Evolutionary conservation across 345 rosid genomes (phyloP).

Genomic region (Gossypium herbaceum): DNA sequence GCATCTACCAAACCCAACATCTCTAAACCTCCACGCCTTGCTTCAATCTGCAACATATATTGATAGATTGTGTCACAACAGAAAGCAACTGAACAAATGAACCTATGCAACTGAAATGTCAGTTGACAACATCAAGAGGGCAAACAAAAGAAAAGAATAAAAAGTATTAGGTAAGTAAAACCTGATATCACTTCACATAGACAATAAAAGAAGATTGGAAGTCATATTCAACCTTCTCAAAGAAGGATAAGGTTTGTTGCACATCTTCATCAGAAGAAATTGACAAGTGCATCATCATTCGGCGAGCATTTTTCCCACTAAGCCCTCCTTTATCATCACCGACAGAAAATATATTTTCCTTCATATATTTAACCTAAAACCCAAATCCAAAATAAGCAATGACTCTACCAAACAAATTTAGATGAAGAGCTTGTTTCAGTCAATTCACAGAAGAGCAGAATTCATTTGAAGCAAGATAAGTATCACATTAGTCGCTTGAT

Average conservation of each 20-base stretch:
- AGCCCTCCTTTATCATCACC: conserved; percentile 45
- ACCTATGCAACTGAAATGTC: neutral
- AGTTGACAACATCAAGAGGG: neutral
- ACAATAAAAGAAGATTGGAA: neutral
- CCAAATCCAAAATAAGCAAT: conserved; percentile 50
- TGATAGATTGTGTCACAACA: conserved; percentile 16
- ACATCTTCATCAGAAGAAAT: conserved; percentile 78
- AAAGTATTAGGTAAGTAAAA: neutral
- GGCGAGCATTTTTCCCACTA: conserved; percentile 53
- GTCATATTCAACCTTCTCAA: conserved; percentile 62
- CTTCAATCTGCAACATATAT: conserved; percentile 61
- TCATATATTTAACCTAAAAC: conserved; percentile 78
- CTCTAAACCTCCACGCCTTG: conserved; percentile 87
- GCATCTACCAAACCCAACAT: conserved; percentile 55
- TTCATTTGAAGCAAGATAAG: neutral
- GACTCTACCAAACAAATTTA: conserved; percentile 10
- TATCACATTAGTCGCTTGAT: neutral
- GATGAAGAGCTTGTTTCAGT: neutral
- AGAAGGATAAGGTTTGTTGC: conserved; percentile 78
- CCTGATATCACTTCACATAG: neutral
- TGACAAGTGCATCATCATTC: conserved; percentile 74
- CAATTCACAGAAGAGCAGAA: neutral
- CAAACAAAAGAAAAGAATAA: neutral
- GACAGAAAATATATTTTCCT: conserved; percentile 74
- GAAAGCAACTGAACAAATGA: neutral